Evolutionary conservation across 2,329 filamentous ascomycete species (phyloP), one percentile per base, ranked within the genome.

Genomic region (Fusarium phyllophilum): DNA sequence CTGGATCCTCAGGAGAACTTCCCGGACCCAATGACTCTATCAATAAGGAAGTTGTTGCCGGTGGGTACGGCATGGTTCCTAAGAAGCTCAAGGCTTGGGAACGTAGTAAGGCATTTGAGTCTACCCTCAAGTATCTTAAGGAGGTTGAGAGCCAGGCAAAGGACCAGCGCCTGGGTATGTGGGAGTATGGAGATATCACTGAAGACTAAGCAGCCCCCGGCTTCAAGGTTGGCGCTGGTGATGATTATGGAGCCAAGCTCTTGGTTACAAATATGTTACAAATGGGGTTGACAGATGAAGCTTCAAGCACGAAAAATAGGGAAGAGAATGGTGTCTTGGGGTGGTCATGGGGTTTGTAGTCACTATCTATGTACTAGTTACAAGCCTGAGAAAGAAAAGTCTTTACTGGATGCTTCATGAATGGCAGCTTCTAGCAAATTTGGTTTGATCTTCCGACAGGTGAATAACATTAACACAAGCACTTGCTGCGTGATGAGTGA

Each of bases 101-200:
- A 87, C 89, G 92, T 63, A 89, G 88, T 83, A 85, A 84, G 66
- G 91, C 90, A 14, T 93, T 94, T 51, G 88, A 89, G 65, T 88
- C 93, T 39, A 90, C 95, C 48, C 84, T 97, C 72, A 89, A 90
- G 82, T 89, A 89, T 77, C 85, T 98, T 70, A 91, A 89, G 79
- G 89, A 92, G 82, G 89, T 92, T 58, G 92, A 97, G 86, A 87
- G 88, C 41, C 87, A 92, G 82, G 96, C 96, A 9, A 97, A 97
- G 89, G 86, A 89, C 62, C 91, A 91, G 65, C 90, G 95, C 72
- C 87, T 91, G 75, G 96, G 96, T 48, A 96, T 97, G 89, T 99
- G 96, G 95, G 96, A 99, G 88, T 99, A 98, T 83, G 96, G 96
- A 77, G 96, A 98, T 82, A 88, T 97, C 80, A 97, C 94, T 20